Conservation (phyloP, 2,329 filamentous ascomycete genomes). For the Rutstroemia sydowiana region DNA sequence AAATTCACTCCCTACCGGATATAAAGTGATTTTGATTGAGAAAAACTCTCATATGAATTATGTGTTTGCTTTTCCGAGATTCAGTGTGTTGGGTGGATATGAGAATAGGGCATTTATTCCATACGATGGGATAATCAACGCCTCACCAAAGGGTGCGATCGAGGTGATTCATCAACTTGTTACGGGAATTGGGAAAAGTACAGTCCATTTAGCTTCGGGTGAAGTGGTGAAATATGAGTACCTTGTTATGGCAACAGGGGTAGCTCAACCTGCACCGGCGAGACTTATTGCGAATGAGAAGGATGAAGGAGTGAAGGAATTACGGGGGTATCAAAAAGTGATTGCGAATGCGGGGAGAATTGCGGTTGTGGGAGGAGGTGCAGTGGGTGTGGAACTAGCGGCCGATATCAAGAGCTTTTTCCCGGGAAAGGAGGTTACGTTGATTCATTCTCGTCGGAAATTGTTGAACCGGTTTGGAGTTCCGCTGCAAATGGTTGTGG, state of each 20-base stretch:
- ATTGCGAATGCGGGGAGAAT: conserved; percentile 26
- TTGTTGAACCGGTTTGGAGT: conserved; percentile 37
- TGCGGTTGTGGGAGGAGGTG: conserved; percentile 38
- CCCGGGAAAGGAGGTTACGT: conserved; percentile 38
- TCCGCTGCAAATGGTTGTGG: conserved; percentile 33
- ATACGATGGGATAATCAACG: conserved; percentile 31
- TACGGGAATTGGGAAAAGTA: conserved; percentile 22
- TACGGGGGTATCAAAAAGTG: conserved; percentile 28
- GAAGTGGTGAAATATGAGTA: conserved; percentile 35
- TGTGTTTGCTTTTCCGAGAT: conserved; percentile 42
- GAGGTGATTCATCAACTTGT: conserved; percentile 29
- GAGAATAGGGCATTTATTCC: conserved; percentile 45
- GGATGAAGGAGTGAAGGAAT: conserved; percentile 25
- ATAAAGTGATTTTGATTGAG: conserved; percentile 41
- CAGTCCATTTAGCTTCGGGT: conserved; percentile 31
- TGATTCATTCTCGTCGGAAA: conserved; percentile 39
- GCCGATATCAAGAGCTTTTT: conserved; percentile 40
- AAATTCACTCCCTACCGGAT: conserved; percentile 36
- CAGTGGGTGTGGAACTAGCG: conserved; percentile 43
- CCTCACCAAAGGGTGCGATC: conserved; percentile 30
- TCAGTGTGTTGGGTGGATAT: conserved; percentile 35
- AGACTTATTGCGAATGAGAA: conserved; percentile 28
- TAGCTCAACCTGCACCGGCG: conserved; percentile 28
- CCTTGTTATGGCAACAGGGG: conserved; percentile 38
- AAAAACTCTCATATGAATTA: conserved; percentile 46